Evolutionary conservation across 345 rosid genomes (phyloP), one percentile per base, ranked within the genome.

Genomic region (Eucalyptus marginata): DNA sequence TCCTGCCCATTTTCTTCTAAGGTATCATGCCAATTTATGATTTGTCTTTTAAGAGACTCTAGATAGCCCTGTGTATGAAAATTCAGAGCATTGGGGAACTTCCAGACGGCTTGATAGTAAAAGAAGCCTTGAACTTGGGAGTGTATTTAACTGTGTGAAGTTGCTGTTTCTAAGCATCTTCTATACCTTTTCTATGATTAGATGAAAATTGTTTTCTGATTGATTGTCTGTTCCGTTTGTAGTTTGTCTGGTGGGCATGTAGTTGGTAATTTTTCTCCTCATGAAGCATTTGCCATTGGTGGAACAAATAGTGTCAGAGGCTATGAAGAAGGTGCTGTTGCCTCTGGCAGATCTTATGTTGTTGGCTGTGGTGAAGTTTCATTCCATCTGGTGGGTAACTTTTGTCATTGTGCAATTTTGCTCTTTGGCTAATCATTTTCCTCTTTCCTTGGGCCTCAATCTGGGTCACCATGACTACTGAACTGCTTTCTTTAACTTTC

Each of bases 261-360:
- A 90, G 93, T 95, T 91, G 99, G 98, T 79, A 96, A 94, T 88
- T 98, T 98, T 90, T 94, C 97, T 86, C 98, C 98, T 89, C 98
- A 98, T 88, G 98, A 97, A 94, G 98, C 99, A 51, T 98, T 97
- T 83, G 95, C 95, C 81, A 97, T 97, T 40, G 99, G 99, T 10
- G 99, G 99, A 91, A 97, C 98, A 89, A 98, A 97, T 91, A 97
- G 98, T 33, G 97, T 98, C 81, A 96, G 99, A 93, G 99, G 99
- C 86, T 98, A 98, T 87, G 97, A 98, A 93, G 99, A 98, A 91
- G 99, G 98, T 59, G 98, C 99, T 22, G 97, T 96, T 89, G 99
- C 97, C 87, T 97, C 99, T 91, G 99, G 97, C 88, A 94, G 96
- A 90, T 97, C 99, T 46, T 97, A 95, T 91, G 93, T 93, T 52